Evolutionary conservation across 2,329 filamentous ascomycete species (phyloP), one percentile per base, ranked within the genome.

Genomic region (Myriangium duriaei): DNA sequence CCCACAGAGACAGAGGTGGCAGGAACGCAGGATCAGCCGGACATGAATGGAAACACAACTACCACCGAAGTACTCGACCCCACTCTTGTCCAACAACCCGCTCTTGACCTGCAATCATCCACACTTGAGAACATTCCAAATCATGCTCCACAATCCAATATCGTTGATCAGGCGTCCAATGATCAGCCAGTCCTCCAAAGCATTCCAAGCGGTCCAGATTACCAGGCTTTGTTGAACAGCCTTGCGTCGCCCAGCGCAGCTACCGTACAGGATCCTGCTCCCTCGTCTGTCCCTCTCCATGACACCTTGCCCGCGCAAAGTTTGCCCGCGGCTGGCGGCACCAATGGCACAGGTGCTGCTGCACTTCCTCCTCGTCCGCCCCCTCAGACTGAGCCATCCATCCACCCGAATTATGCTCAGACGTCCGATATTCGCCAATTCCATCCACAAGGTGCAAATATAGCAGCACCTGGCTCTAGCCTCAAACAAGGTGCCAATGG

Each of bases 371-470:
- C 65, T 26, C 58, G 63, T 44, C 65, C 64, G 30, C 65, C 64
- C 42, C 60, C 64, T 26, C 65, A 67, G 52, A 64, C 67, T 42
- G 62, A 63, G 50, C 61, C 61, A 38, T 52, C 60, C 41, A 66
- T 64, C 34, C 60, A 67, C 45, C 56, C 62, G 30, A 65, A 65
- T 45, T 67, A 67, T 51, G 56, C 58, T 28, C 62, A 63, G 34
- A 60, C 58, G 42, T 61, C 64, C 50, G 63, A 68, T 49, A 65
- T 68, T 41, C 59, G 64, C 45, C 63, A 64, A 28, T 68, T 64
- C 46, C 65, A 69, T 47, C 65, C 65, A 13, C 64, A 67, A 49
- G 63, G 56, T 37, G 55, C 60, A 34, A 55, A 61, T 34, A 37
- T 16, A 7, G n/a, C 30, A 15, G 16, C 32, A 5, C 29, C 35